phyloP scores from a whole-genome alignment of 306 rosid genomes.

The Dalbergia cochinchinensis region DNA sequence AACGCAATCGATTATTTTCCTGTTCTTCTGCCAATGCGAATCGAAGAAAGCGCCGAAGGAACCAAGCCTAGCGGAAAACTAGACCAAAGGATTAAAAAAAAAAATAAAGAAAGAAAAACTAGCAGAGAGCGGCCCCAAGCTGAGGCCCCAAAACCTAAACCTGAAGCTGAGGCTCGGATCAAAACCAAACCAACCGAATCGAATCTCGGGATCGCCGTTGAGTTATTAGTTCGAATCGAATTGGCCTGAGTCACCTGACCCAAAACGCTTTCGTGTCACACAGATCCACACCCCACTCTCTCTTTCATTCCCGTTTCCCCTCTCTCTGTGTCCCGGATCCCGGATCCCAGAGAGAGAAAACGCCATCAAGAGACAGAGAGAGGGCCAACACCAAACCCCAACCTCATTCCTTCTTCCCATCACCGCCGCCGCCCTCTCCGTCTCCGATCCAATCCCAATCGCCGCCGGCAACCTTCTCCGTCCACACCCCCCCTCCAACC shows the following conservation, averaged over 20 bases:
- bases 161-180: neutral
- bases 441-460: conserved; percentile 35
- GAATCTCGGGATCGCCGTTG: neutral
- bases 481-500: neutral
- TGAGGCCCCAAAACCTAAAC: neutral
- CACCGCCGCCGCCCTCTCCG: conserved; percentile 28
- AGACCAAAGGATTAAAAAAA: too few relatives aligned
- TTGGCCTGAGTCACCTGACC: neutral
- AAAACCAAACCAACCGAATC: neutral
- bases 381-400: neutral
- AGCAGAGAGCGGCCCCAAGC: too few relatives aligned
- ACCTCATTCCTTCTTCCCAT: neutral
- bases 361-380: neutral
- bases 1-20: too few relatives aligned
- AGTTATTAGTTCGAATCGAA: neutral
- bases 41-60: too few relatives aligned
- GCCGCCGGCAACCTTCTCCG: conserved; percentile 27
- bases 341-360: neutral
- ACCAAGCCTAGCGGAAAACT: too few relatives aligned
- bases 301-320: neutral
- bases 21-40: too few relatives aligned
- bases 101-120: too few relatives aligned
- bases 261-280: neutral
- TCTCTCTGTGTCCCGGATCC: neutral
- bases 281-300: neutral